Conservation (phyloP, 805 yeast genomes). For the Lipomyces chichibuensis region DNA sequence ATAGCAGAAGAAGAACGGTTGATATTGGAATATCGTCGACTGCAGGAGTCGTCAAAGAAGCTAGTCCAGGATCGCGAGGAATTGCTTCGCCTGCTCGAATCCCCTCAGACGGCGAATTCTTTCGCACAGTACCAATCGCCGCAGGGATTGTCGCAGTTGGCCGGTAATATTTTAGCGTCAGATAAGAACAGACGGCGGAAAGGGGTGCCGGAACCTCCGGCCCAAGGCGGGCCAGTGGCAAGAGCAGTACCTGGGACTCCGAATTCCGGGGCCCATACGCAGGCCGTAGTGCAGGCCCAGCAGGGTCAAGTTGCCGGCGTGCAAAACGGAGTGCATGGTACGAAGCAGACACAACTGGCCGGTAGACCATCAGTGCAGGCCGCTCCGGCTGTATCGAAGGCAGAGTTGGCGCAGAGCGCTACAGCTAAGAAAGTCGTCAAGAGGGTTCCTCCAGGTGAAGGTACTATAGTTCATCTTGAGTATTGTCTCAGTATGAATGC, state of each 20-base stretch:
- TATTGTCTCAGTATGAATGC: not conserved
- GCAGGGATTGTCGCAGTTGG: slow-evolving; percentile 85
- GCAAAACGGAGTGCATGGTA: slow-evolving; percentile 1
- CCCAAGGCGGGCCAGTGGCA: slow-evolving; percentile 29
- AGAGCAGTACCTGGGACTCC: slow-evolving; percentile 11
- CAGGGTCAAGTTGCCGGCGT: not conserved
- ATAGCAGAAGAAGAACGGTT: slow-evolving; percentile 97
- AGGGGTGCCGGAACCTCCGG: slow-evolving; percentile 41
- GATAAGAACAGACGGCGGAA: slow-evolving; percentile 59
- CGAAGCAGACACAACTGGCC: slow-evolving; percentile 11
- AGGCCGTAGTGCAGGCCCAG: slow-evolving; percentile 4
- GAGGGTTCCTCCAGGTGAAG: slow-evolving; percentile 30
- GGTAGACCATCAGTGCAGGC: slow-evolving; percentile 1
- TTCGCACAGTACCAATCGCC: slow-evolving; percentile 78
- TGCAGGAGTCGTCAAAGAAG: slow-evolving; percentile 89
- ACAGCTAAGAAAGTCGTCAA: slow-evolving; percentile 29
- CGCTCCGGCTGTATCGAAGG: slow-evolving; percentile 18
- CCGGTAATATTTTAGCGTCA: slow-evolving; percentile 70
- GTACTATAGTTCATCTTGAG: slow-evolving; percentile 5
- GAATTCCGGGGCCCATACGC: slow-evolving; percentile 10
- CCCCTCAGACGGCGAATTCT: slow-evolving; percentile 79
- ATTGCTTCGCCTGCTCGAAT: slow-evolving; percentile 74
- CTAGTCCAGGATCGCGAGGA: slow-evolving; percentile 82
- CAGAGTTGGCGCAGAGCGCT: slow-evolving; percentile 26
- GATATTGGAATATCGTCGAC: slow-evolving; percentile 87